Evolutionary conservation across 2,329 filamentous ascomycete species (phyloP).

Genomic region (Cytospora piceae): DNA sequence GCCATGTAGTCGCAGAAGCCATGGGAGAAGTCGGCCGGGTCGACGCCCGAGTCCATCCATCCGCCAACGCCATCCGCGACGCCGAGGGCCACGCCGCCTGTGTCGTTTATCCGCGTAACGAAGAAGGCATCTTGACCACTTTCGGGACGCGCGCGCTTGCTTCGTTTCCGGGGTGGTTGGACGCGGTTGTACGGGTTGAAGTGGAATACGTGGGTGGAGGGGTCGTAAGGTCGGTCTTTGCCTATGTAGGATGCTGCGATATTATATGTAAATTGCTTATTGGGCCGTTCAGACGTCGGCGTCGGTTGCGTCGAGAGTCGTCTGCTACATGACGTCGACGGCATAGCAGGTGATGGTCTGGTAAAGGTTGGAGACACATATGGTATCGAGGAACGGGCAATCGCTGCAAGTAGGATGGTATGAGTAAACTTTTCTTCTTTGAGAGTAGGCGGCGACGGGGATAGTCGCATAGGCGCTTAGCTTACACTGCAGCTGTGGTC

Average conservation of each 20-base stretch:
- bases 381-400: conserved; percentile 7
- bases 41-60: conserved; percentile 89
- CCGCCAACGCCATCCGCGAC: conserved; percentile 95
- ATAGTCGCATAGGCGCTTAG: conserved; percentile 26
- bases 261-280: conserved; percentile 63
- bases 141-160: conserved; percentile 67
- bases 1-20: conserved; percentile 94
- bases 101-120: conserved; percentile 76
- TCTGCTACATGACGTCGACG: conserved; percentile 12
- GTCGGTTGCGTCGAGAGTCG: conserved; percentile 34
- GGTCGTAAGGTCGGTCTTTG: conserved; percentile 71
- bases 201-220: conserved; percentile 70
- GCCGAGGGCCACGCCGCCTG: conserved; percentile 76
- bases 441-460: background rate
- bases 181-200: conserved; percentile 69
- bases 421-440: conserved; percentile 1
- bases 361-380: conserved; percentile 7
- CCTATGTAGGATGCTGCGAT: conserved; percentile 76
- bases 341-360: conserved; percentile 9
- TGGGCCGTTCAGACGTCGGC: conserved; percentile 46
- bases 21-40: conserved; percentile 94
- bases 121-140: conserved; percentile 98
- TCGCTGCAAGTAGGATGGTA: conserved; percentile 6
- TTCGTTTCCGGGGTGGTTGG: conserved; percentile 53
- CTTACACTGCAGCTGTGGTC: conserved; percentile 31